These are phyloP conservation scores for Yarrowia keelungensis DNA, from an alignment of 805 yeast genomes.

Conservation along the genomic window DNA sequence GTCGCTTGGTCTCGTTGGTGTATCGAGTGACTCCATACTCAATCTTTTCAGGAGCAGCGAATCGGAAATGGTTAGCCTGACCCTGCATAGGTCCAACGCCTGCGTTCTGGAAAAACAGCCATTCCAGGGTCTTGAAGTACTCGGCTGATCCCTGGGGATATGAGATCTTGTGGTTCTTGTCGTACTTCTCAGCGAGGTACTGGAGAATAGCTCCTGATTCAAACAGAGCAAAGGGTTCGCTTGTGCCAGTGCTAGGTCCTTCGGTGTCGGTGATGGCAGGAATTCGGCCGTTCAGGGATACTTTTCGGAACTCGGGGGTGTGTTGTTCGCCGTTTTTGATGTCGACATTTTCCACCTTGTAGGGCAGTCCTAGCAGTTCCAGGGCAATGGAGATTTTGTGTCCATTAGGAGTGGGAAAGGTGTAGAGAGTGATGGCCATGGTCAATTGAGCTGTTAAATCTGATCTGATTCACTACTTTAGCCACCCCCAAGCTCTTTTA, in stretches of 20 bases:
- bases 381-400: slow-evolving; percentile 52
- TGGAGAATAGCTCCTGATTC: slow-evolving; percentile 69
- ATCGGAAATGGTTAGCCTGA: slow-evolving; percentile 59
- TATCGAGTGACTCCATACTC: slow-evolving; percentile 63
- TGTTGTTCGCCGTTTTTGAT: slow-evolving; percentile 57
- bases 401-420: slow-evolving; percentile 55
- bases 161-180: slow-evolving; percentile 58
- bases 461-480: too few species aligned
- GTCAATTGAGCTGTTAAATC: not conserved
- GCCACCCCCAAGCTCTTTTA: not conserved
- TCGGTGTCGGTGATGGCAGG: slow-evolving; percentile 56
- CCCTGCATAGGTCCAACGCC: slow-evolving; percentile 70
- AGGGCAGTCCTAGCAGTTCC: slow-evolving; percentile 50
- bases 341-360: slow-evolving; percentile 53
- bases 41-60: slow-evolving; percentile 58
- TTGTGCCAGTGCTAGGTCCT: slow-evolving; percentile 5
- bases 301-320: slow-evolving; percentile 61
- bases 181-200: slow-evolving; percentile 67
- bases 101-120: slow-evolving; percentile 65
- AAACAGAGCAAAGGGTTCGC: slow-evolving; percentile 50
- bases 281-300: slow-evolving; percentile 69
- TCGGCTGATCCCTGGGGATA: slow-evolving; percentile 50
- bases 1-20: slow-evolving; percentile 58
- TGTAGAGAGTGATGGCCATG: slow-evolving; percentile 53
- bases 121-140: slow-evolving; percentile 56